These are phyloP conservation scores for Magnaporthiopsis incrustans DNA, from an alignment of 2,329 filamentous ascomycete species.

Conservation along the genomic window DNA sequence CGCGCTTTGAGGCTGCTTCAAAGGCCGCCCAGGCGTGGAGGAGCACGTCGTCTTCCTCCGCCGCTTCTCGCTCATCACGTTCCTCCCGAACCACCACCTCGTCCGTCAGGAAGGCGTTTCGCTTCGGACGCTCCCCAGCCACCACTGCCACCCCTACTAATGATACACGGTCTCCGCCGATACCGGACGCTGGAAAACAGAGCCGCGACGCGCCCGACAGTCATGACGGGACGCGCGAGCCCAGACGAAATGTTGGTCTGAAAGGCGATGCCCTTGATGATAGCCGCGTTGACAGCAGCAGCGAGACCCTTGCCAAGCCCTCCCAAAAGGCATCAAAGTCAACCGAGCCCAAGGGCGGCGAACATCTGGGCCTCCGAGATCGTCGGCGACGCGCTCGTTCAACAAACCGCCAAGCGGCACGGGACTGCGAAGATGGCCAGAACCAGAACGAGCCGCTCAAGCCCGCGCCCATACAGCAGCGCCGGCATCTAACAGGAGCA, in stretches of 20 bases:
- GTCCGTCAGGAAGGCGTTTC: not conserved
- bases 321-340: too few species aligned
- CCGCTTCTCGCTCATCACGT: not conserved
- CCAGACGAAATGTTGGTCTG: not conserved
- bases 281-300: not conserved
- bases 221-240: not conserved
- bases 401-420: too few species aligned
- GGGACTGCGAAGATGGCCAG: too few species aligned
- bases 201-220: too few species aligned
- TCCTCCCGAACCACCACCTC: not conserved
- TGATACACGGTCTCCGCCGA: not conserved
- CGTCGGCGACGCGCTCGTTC: too few species aligned
- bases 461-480: not conserved
- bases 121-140: not conserved
- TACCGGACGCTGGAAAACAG: not conserved
- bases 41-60: not conserved
- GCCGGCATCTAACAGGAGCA: not conserved
- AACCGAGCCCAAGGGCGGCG: too few species aligned
- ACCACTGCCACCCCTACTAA: not conserved
- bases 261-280: not conserved
- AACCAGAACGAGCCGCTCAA: not conserved
- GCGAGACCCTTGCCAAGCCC: too few species aligned
- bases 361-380: too few species aligned
- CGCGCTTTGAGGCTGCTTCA: slow-evolving; percentile 4
- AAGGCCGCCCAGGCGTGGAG: slow-evolving; percentile 6